Percentiles rank a stretch among this genome's conserved stretches.
Evolutionary conservation across 306 rosid species (phyloP).

Genomic region (Sindora glabra): DNA sequence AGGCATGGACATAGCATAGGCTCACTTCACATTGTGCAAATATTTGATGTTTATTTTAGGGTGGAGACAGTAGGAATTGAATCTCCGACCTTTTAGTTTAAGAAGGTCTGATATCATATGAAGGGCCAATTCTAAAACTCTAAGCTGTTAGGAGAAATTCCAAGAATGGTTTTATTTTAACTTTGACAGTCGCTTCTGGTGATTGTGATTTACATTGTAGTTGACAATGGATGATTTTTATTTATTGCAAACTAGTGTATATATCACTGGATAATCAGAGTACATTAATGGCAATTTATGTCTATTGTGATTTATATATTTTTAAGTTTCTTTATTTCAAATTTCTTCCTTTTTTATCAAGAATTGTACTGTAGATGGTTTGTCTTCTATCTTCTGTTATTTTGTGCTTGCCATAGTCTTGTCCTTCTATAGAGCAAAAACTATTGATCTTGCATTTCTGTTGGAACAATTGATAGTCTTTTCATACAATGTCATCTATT

Average conservation of each 20-base stretch:
- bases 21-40: no score
- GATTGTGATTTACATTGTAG: no score
- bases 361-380: neutral
- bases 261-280: neutral
- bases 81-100: no score
- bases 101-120: no score
- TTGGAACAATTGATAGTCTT: slow-evolving; percentile 2
- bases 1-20: no score
- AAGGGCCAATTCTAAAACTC: no score
- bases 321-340: slow-evolving; percentile 10
- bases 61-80: no score
- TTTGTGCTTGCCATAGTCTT: neutral
- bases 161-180: no score
- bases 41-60: no score
- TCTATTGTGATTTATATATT: neutral
- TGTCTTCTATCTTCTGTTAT: neutral
- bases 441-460: neutral
- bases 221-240: neutral
- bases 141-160: no score
- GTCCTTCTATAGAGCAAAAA: neutral
- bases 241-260: slow-evolving; percentile 3
- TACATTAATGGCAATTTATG: slow-evolving; percentile 13
- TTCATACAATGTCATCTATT: slow-evolving; percentile 10
- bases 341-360: neutral
- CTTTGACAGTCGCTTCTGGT: no score